phyloP scores from a whole-genome alignment of 2,329 filamentous ascomycete species.

The Colletotrichum sp. region DNA sequence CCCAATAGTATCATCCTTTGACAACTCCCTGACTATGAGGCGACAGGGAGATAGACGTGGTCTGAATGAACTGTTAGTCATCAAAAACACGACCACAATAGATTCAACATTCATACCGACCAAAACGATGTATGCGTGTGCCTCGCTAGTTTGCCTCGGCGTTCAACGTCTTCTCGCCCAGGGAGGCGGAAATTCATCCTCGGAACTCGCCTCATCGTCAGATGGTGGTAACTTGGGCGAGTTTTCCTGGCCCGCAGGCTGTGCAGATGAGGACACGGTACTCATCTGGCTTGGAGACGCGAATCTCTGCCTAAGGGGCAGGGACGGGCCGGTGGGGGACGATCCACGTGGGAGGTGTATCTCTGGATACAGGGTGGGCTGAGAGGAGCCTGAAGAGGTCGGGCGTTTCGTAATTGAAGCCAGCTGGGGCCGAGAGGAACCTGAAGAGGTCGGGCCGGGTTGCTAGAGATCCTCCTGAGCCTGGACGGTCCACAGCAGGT shows the following conservation, averaged over 20 bases:
- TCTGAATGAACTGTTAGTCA: background rate
- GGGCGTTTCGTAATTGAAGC: too few species aligned
- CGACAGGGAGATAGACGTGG: background rate
- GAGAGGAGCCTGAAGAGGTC: background rate
- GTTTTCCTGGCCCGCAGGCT: background rate
- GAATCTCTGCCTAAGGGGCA: background rate
- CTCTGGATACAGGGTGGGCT: background rate
- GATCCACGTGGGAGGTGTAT: background rate
- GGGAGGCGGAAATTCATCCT: background rate
- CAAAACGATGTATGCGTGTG: background rate
- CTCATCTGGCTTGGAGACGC: background rate
- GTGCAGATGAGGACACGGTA: background rate
- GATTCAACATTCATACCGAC: background rate
- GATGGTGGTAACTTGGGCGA: background rate
- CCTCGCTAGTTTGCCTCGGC: background rate
- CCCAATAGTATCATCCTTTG: background rate
- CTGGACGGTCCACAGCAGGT: background rate
- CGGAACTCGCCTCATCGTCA: background rate
- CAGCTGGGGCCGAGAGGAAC: too few species aligned
- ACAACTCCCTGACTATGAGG: background rate
- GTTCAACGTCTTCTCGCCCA: background rate
- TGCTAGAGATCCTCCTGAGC: background rate
- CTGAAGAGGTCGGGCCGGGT: background rate
- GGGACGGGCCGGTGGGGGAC: accelerated
- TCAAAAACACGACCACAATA: background rate